phyloP scores from a whole-genome alignment of 2,329 filamentous ascomycete genomes.

The Pezicula carpinea region DNA sequence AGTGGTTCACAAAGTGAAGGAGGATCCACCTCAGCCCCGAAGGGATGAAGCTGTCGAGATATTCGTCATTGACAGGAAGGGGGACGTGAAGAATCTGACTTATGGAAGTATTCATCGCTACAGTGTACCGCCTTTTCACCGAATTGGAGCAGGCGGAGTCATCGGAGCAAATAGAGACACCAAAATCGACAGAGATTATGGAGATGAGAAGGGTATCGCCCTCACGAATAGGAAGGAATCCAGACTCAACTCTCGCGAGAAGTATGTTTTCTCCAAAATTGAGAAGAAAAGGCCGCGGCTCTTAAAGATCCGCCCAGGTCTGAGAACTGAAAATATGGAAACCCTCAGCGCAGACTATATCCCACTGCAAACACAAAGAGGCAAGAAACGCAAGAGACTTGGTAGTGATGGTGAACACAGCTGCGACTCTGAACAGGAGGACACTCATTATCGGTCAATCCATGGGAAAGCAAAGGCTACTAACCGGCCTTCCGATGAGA shows the following conservation, averaged over 20 bases:
- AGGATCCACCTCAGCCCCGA: background rate
- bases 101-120: constrained; percentile 74
- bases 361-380: constrained; percentile 34
- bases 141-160: constrained; percentile 63
- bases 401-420: constrained; percentile 26
- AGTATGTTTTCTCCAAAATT: constrained; percentile 41
- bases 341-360: constrained; percentile 41
- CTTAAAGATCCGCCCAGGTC: constrained; percentile 35
- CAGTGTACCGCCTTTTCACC: constrained; percentile 65
- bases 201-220: constrained; percentile 49
- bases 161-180: constrained; percentile 59
- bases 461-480: constrained; percentile 54
- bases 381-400: constrained; percentile 24
- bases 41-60: constrained; percentile 23
- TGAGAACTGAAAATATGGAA: constrained; percentile 16
- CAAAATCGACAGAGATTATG: constrained; percentile 58
- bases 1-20: no score
- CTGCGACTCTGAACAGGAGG: constrained; percentile 41
- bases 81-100: constrained; percentile 68
- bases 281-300: constrained; percentile 34
- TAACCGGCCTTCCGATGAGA: constrained; percentile 18
- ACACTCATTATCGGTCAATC: constrained; percentile 60
- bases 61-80: constrained; percentile 66
- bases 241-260: constrained; percentile 28
- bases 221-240: constrained; percentile 33